Base-by-base conservation (phyloP, 306 rosid species). In the Quercus alba region DNA sequence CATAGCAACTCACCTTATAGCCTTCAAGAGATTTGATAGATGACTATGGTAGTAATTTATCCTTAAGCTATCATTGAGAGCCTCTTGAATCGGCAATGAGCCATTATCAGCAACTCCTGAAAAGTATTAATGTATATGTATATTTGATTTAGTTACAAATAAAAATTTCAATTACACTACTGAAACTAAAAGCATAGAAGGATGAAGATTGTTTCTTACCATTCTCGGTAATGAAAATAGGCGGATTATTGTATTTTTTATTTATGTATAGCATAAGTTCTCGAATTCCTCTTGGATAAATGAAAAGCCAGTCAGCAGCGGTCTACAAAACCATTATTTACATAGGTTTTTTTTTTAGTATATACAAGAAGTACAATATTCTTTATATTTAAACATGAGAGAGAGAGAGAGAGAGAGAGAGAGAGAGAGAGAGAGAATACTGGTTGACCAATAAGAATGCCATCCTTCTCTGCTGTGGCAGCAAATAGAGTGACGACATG, bases 201-300 rank as follows among this genome's bases (percentile, higher is more conserved):
- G 10, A 18, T 13, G 10, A 67, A 67, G 10, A 33, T 0, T 18
- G 15, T 15, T 18, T 23, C 9, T 55, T 84, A 89, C 97, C 97
- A 70, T 89, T 91, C 72, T 91, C 97, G 15, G 90, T 91, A 21
- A 91, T 77, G 84, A 77, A 82, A 51, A 91, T 67, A 2, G 75
- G 46, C 11, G 94, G 92, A 59, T 86, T 75, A 5, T 87, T 83
- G 84, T 84, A 90, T 0, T 70, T 71, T 14, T 72, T 51, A 74
- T 46, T 85, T 20, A 88, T 21, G 30, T 86, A 59, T 20, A 28
- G 6, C 81, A 78, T 2, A 46, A 88, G 56, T 23, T 54, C 46
- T 70, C 57, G 81, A 54, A 91, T 70, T 71, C 97, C 92, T 77
- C 70, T 80, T 0, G 97, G 97, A 75, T 78, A 82, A 38, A 88